Percentiles rank a stretch among this genome's conserved stretches.
Conservation (phyloP, 495 filamentous ascomycete species). For the Cairneyella variabilis region DNA sequence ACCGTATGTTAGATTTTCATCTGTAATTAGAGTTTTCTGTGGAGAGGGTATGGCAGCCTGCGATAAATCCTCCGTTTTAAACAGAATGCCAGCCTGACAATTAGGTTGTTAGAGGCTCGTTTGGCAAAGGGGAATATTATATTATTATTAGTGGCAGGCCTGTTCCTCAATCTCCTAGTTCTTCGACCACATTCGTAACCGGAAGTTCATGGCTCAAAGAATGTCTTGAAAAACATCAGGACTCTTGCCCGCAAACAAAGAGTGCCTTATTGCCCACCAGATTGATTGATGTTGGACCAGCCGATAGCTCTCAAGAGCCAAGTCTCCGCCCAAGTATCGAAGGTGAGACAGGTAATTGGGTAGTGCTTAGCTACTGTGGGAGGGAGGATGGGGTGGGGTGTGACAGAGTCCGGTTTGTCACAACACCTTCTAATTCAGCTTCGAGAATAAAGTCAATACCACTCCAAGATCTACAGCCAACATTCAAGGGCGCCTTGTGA, state of each 20-base stretch:
- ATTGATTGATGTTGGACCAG: constrained; percentile 20
- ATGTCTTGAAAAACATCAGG: background rate
- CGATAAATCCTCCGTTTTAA: too few species aligned
- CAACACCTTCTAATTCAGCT: constrained; percentile 7
- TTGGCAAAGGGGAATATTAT: too few species aligned
- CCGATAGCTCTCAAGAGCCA: background rate
- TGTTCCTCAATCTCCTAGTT: background rate
- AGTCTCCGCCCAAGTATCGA: constrained; percentile 6
- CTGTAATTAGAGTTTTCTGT: too few species aligned
- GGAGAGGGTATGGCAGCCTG: too few species aligned
- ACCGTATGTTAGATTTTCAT: too few species aligned
- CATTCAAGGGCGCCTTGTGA: constrained; percentile 25
- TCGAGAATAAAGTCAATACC: constrained; percentile 13
- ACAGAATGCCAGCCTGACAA: too few species aligned
- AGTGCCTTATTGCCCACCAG: constrained; percentile 15
- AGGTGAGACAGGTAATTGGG: constrained; percentile 12
- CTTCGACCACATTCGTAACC: background rate
- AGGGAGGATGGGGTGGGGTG: too few species aligned
- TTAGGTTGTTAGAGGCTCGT: too few species aligned
- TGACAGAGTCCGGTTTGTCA: constrained; percentile 8
- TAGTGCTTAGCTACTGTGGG: constrained; percentile 28
- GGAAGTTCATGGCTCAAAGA: background rate
- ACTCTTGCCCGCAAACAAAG: background rate
- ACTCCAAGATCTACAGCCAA: constrained; percentile 11
- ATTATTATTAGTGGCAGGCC: background rate